phyloP scores from a whole-genome alignment of 495 filamentous ascomycete species.

The Talaromyces ruber region DNA sequence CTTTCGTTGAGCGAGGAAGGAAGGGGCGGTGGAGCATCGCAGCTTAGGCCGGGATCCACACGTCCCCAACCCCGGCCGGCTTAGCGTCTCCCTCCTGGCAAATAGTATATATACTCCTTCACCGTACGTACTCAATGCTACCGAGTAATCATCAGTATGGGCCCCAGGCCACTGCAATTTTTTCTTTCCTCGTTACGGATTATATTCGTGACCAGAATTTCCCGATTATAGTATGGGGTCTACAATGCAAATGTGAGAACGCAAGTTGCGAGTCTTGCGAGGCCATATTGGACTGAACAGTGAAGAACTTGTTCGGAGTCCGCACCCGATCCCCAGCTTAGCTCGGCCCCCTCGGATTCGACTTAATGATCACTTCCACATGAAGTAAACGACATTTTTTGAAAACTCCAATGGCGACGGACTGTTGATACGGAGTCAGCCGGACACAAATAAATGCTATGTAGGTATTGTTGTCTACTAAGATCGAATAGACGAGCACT shows the following conservation, averaged over 20 bases:
- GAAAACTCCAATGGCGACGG: not conserved
- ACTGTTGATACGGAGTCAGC: not conserved
- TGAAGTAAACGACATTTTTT: not conserved
- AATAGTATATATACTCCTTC: not conserved
- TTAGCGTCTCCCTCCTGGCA: not conserved
- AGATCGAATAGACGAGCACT: not conserved
- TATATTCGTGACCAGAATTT: not conserved
- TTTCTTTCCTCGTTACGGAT: not conserved
- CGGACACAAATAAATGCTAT: not conserved
- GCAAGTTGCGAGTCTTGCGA: not conserved
- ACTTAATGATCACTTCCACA: not conserved
- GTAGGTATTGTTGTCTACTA: not conserved
- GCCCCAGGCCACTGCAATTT: not conserved
- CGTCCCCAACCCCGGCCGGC: not conserved
- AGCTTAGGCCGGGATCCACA: not conserved
- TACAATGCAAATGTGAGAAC: not conserved
- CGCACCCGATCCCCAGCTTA: not conserved
- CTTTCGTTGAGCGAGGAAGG: slow-evolving; percentile 3
- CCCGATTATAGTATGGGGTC: not conserved
- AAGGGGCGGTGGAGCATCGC: slow-evolving; percentile 10
- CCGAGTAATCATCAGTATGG: not conserved
- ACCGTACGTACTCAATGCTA: not conserved
- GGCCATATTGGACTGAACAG: not conserved
- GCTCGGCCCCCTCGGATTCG: not conserved
- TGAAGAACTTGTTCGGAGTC: not conserved